phyloP scores from a whole-genome alignment of 768 basidiomycete genomes.

The Hemileccinum impolitum region DNA sequence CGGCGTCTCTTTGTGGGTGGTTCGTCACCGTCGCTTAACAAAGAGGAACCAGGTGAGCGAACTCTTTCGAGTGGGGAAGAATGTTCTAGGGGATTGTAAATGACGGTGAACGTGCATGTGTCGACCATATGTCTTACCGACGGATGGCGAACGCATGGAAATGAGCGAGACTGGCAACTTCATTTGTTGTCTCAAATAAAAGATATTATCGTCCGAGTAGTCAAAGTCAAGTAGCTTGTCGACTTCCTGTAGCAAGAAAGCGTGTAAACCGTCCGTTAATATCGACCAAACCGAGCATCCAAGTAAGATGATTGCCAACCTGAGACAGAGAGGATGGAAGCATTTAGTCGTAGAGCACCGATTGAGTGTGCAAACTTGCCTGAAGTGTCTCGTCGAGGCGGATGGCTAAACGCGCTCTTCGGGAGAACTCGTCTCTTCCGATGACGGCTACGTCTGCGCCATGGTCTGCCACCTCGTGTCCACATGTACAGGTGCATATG shows the following conservation, averaged over 20 bases:
- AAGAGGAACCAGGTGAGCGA: constrained; percentile 38
- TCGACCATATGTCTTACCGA: constrained; percentile 39
- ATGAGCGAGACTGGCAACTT: constrained; percentile 47
- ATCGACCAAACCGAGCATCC: constrained; percentile 6
- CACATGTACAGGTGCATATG: constrained; percentile 63
- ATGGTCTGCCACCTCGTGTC: constrained; percentile 62
- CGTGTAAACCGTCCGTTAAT: constrained; percentile 14
- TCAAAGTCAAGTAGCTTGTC: constrained; percentile 77
- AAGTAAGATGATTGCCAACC: constrained; percentile 23
- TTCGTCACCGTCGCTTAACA: constrained; percentile 42
- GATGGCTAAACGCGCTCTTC: constrained; percentile 71
- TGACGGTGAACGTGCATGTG: not conserved
- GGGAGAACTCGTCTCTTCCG: constrained; percentile 61
- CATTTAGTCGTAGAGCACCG: constrained; percentile 10
- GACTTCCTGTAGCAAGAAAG: constrained; percentile 61
- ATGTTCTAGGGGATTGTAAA: constrained; percentile 22
- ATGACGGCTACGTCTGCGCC: constrained; percentile 59
- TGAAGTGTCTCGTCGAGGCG: constrained; percentile 80
- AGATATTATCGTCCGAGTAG: constrained; percentile 68
- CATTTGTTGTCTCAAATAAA: constrained; percentile 71
- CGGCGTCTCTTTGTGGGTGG: constrained; percentile 52
- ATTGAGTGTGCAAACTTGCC: constrained; percentile 38
- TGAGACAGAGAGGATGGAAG: constrained; percentile 11
- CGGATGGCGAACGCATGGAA: constrained; percentile 50
- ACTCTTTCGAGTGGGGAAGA: constrained; percentile 19